A percentile compares a stretch with the other conserved stretches of the same genome.
These are phyloP conservation scores for Diplosphaera chodatii DNA, from an alignment of 139 green algal genomes.

Conservation along the genomic window DNA sequence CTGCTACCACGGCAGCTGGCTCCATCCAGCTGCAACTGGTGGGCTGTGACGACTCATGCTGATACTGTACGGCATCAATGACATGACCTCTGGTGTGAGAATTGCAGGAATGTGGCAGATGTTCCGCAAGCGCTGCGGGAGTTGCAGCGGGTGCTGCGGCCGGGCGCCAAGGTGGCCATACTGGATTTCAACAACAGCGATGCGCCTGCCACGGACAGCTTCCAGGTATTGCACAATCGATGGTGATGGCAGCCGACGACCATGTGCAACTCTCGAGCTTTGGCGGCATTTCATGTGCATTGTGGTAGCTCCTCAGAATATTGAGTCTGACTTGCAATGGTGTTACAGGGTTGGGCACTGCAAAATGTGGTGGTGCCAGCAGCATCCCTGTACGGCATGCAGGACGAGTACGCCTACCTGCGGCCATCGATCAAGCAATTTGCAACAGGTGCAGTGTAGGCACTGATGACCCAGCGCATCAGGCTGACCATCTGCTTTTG, in stretches of 20 bases:
- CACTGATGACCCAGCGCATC: too few relatives aligned
- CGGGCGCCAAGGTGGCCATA: slow-evolving; percentile 65
- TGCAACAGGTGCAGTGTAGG: slow-evolving; percentile 46
- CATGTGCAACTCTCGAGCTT: too few relatives aligned
- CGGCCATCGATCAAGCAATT: slow-evolving; percentile 86
- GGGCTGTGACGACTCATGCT: too few relatives aligned
- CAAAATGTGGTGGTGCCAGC: slow-evolving; percentile 82
- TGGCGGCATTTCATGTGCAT: too few relatives aligned
- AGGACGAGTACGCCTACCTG: slow-evolving; percentile 89
- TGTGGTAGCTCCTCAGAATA: too few relatives aligned
- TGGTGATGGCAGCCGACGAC: too few relatives aligned
- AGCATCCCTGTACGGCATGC: slow-evolving; percentile 61
- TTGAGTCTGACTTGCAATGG: too few relatives aligned
- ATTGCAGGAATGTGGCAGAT: not conserved
- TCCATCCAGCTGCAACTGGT: too few relatives aligned
- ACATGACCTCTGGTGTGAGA: not conserved
- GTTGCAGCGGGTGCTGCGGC: slow-evolving; percentile 80
- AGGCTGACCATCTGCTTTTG: too few relatives aligned
- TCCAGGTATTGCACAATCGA: too few relatives aligned
- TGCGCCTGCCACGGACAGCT: slow-evolving; percentile 46
- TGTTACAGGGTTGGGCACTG: slow-evolving; percentile 62
- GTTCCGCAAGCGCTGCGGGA: slow-evolving; percentile 52
- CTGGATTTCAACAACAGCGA: slow-evolving; percentile 96
- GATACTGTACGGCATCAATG: not conserved
- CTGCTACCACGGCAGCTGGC: not conserved